Percentiles rank a stretch among this genome's conserved stretches.
These are phyloP conservation scores for Arabis alpina DNA, from an alignment of 345 rosid species.

Conservation along the genomic window DNA sequence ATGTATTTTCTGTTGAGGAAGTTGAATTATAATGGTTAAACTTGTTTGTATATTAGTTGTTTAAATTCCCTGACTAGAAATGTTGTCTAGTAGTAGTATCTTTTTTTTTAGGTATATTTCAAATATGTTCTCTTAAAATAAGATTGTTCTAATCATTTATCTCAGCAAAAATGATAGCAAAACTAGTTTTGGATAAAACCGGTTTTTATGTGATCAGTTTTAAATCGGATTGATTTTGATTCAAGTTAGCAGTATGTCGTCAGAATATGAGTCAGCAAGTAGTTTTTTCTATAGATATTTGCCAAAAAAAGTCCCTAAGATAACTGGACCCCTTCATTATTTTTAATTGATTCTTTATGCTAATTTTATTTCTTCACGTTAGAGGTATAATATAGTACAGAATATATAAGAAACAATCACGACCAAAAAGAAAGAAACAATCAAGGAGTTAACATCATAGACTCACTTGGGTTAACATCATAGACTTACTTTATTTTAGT, in stretches of 20 bases:
- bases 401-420: neutral
- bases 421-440: too few species aligned
- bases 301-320: constrained; percentile 13
- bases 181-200: too few species aligned
- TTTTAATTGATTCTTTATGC: constrained; percentile 8
- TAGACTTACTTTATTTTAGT: constrained; percentile 19
- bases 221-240: too few species aligned
- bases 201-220: too few species aligned
- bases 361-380: constrained; percentile 45
- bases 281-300: neutral
- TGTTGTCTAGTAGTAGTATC: too few species aligned
- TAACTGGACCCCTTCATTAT: neutral
- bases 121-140: too few species aligned
- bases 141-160: too few species aligned
- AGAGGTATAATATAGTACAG: constrained; percentile 32
- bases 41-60: neutral
- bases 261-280: too few species aligned
- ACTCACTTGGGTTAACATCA: constrained; percentile 37
- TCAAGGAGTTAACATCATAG: constrained; percentile 30
- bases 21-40: neutral
- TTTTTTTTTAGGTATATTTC: too few species aligned
- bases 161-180: too few species aligned
- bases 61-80: too few species aligned
- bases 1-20: neutral
- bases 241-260: too few species aligned